phyloP scores from a whole-genome alignment of 257 asterid genomes.

The Solanum bukasovii region DNA sequence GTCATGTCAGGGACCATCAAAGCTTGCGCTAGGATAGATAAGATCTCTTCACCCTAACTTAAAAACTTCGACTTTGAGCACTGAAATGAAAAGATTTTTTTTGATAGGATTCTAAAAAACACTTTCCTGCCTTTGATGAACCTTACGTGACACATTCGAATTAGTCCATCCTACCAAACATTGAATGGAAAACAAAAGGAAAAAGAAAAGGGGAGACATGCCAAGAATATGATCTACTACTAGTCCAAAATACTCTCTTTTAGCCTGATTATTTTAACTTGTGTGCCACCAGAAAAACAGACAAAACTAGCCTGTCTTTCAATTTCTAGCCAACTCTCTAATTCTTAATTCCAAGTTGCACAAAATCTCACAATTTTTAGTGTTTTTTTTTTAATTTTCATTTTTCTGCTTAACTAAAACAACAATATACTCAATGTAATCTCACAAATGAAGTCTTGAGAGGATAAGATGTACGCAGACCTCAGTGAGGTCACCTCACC shows the following conservation, averaged over 20 bases:
- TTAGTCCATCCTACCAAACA: not conserved
- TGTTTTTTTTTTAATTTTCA: not conserved
- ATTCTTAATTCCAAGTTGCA: not conserved
- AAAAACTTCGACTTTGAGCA: not conserved
- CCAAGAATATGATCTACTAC: not conserved
- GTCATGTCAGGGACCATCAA: not conserved
- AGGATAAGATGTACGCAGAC: not conserved
- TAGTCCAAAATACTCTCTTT: not conserved
- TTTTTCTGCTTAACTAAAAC: not conserved
- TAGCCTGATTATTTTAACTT: not conserved
- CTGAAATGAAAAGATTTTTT: no score
- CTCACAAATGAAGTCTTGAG: not conserved
- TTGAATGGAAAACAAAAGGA: not conserved
- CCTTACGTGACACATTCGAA: not conserved
- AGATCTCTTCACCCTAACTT: not conserved
- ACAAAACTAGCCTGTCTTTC: not conserved
- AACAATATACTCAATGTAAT: no score
- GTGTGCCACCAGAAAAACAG: not conserved
- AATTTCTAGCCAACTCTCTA: not conserved
- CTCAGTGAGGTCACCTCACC: no score
- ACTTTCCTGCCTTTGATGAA: not conserved
- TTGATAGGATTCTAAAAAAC: not conserved
- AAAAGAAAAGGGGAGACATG: not conserved
- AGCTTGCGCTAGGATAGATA: not conserved
- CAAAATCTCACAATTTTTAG: not conserved